Percentiles rank a stretch among this genome's conserved stretches.
These are phyloP conservation scores for Oxyria digyna DNA, from an alignment of 148 eudicot genomes.

Conservation along the genomic window DNA sequence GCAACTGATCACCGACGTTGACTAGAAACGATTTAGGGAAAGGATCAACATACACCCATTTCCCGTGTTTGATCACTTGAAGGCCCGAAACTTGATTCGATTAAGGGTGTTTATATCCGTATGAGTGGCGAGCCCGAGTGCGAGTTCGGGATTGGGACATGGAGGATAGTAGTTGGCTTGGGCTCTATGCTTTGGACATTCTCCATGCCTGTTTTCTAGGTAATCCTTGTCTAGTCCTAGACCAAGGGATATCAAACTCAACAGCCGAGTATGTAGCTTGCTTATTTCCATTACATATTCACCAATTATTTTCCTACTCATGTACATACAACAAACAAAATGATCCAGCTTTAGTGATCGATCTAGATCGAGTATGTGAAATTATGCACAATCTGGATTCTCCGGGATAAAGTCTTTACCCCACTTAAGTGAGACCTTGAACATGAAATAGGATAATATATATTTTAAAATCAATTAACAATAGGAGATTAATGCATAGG, in stretches of 20 bases:
- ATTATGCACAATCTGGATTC: no score
- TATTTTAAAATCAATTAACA: no score
- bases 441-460: no score
- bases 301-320: conserved; percentile 8
- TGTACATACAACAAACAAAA: no score
- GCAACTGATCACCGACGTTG: conserved; percentile 26
- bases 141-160: conserved; percentile 25
- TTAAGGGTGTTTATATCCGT: conserved; percentile 17
- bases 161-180: conserved; percentile 39
- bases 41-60: conserved; percentile 24
- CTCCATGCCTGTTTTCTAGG: conserved; percentile 12
- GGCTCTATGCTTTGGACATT: conserved; percentile 7
- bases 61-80: conserved; percentile 18
- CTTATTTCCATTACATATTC: conserved; percentile 11
- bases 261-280: conserved; percentile 2
- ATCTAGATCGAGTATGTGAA: no score
- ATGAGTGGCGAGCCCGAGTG: conserved; percentile 17
- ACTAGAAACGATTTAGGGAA: conserved; percentile 19
- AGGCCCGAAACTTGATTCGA: conserved; percentile 18
- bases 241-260: conserved; percentile 23
- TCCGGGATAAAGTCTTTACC: no score
- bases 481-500: no score
- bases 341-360: no score
- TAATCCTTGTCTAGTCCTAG: conserved; percentile 21
- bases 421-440: no score